Conservation (phyloP, 345 rosid species). For the Kandelia obovata region DNA sequence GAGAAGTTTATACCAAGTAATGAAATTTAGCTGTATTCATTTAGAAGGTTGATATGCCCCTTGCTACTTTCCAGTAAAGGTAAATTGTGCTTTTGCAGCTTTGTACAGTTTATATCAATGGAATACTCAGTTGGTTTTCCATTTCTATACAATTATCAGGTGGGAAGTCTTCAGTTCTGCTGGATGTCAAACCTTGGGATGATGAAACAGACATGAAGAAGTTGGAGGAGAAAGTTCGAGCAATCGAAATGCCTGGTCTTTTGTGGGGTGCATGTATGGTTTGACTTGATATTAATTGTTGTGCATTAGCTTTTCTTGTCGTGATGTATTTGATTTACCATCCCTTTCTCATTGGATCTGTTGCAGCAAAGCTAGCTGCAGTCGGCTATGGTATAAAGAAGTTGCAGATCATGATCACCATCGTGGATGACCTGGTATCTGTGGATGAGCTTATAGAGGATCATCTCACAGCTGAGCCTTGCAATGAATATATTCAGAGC, state of each 20-base stretch:
- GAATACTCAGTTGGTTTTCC: not conserved
- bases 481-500: conserved; percentile 76
- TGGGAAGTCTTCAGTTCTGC: conserved; percentile 84
- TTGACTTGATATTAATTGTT: not conserved
- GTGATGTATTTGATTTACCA: not conserved
- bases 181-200: conserved; percentile 98
- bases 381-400: conserved; percentile 97
- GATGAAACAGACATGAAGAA: conserved; percentile 99
- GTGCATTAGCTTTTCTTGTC: not conserved
- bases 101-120: not conserved
- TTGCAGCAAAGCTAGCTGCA: conserved; percentile 74
- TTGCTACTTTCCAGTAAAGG: too few species aligned
- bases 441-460: conserved; percentile 80
- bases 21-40: too few species aligned
- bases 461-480: conserved; percentile 63
- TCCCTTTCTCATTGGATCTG: not conserved
- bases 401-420: conserved; percentile 79
- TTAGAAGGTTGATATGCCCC: too few species aligned
- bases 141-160: conserved; percentile 35
- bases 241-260: conserved; percentile 78
- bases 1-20: too few species aligned
- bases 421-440: conserved; percentile 91
- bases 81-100: too few species aligned
- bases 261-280: conserved; percentile 92
- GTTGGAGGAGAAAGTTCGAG: conserved; percentile 68